Percentiles rank a stretch among this genome's conserved stretches.
Conservation (phyloP, 108 stramenopile species). For the Seminavis robusta region DNA sequence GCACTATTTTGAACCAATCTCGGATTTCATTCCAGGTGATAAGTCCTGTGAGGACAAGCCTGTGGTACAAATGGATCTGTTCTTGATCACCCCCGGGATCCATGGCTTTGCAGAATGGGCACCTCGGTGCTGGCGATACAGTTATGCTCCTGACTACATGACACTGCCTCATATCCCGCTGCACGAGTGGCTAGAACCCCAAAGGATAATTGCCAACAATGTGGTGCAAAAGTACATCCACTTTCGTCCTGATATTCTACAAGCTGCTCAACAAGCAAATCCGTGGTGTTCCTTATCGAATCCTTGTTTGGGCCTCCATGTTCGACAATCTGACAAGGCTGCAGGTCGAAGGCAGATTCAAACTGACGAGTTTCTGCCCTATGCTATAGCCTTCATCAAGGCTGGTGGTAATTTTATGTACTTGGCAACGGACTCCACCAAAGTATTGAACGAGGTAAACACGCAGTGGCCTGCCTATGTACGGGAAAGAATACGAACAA, state of each 20-base stretch:
- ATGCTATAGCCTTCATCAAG: constrained; percentile 30
- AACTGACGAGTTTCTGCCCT: constrained; percentile 41
- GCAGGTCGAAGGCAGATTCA: constrained; percentile 36
- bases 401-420: constrained; percentile 46
- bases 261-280: constrained; percentile 30
- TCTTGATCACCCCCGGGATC: constrained; percentile 41
- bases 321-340: constrained; percentile 71
- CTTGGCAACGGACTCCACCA: constrained; percentile 50
- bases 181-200: constrained; percentile 43
- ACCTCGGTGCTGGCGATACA: constrained; percentile 47
- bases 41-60: constrained; percentile 37
- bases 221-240: constrained; percentile 32
- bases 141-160: constrained; percentile 46
- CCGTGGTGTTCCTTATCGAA: constrained; percentile 30
- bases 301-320: constrained; percentile 43
- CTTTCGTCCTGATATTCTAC: constrained; percentile 25
- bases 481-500: constrained; percentile 22
- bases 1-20: constrained; percentile 58
- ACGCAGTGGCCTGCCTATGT: constrained; percentile 35
- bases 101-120: constrained; percentile 51
- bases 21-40: constrained; percentile 54
- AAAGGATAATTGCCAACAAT: constrained; percentile 25
- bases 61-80: constrained; percentile 39
- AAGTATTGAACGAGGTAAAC: constrained; percentile 37
- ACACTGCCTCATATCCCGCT: constrained; percentile 40